phyloP scores from a whole-genome alignment of 2,329 filamentous ascomycete species.

The Epichloe aotearoae region DNA sequence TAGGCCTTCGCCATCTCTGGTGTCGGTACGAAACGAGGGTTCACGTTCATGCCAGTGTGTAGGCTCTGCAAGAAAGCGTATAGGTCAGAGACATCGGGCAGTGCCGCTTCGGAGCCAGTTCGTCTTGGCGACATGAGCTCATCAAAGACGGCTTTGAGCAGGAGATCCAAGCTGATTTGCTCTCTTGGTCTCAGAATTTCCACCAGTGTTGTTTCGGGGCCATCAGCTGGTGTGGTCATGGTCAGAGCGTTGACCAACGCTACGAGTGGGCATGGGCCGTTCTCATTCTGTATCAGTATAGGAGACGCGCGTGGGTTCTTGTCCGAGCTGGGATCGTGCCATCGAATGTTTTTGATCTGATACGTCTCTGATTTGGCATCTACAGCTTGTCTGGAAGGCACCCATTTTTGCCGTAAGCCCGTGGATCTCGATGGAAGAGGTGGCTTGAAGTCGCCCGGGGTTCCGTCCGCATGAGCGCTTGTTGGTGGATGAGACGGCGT shows the following conservation, averaged over 20 bases:
- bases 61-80: conserved; percentile 79
- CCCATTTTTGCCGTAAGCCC: conserved; percentile 19
- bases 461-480: conserved; percentile 5
- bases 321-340: conserved; percentile 52
- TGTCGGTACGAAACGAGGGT: conserved; percentile 67
- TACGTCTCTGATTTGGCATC: conserved; percentile 62
- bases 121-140: conserved; percentile 73
- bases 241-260: conserved; percentile 88
- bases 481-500: conserved; percentile 12
- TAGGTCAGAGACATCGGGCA: conserved; percentile 80
- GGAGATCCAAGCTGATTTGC: conserved; percentile 71
- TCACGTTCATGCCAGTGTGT: conserved; percentile 97
- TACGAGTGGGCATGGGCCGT: conserved; percentile 86
- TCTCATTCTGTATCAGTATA: conserved; percentile 82
- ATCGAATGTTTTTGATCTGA: conserved; percentile 81
- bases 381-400: conserved; percentile 27
- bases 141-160: conserved; percentile 84
- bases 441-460: conserved; percentile 15
- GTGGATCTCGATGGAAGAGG: conserved; percentile 25
- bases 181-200: conserved; percentile 69
- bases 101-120: conserved; percentile 43
- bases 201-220: conserved; percentile 54
- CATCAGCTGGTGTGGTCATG: conserved; percentile 58
- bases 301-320: conserved; percentile 65
- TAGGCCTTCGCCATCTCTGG: conserved; percentile 32